Evolutionary conservation across 371 early-diverging fungal species (phyloP).

Genomic region (Fennellomyces sp.): DNA sequence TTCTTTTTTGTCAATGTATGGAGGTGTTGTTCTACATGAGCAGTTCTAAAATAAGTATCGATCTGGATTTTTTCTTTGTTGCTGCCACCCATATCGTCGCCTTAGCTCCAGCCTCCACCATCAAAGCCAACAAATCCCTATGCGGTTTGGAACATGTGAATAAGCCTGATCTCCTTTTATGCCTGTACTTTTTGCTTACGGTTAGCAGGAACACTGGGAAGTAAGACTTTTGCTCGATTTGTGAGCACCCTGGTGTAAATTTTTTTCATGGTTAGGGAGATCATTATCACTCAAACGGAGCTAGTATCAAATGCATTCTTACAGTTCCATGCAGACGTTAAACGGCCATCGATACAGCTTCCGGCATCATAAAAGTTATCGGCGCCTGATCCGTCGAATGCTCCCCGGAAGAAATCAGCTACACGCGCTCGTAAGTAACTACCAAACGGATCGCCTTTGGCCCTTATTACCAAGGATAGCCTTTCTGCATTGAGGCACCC

Average conservation of each 20-base stretch:
- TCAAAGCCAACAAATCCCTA: conserved; percentile 83
- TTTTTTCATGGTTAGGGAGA: not conserved
- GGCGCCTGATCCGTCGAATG: conserved; percentile 96
- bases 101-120: conserved; percentile 55
- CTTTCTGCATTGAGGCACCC: conserved; percentile 64
- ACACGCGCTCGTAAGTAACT: too few species aligned
- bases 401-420: conserved; percentile 93
- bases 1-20: not conserved
- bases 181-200: conserved; percentile 39
- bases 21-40: not conserved
- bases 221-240: conserved; percentile 88
- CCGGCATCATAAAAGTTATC: conserved; percentile 96
- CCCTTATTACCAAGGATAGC: conserved; percentile 59
- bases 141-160: conserved; percentile 1
- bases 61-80: not conserved
- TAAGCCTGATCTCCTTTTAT: not conserved
- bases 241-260: conserved; percentile 74
- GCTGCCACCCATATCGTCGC: not conserved
- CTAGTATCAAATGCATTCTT: conserved; percentile 15
- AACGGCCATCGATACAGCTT: conserved; percentile 94
- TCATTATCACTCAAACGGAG: too few species aligned
- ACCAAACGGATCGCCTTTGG: not conserved
- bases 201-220: conserved; percentile 87
- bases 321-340: conserved; percentile 96
- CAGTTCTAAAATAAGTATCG: not conserved